Base-by-base conservation (phyloP, 306 rosid genomes). In the Gynostemma pentaphyllum region DNA sequence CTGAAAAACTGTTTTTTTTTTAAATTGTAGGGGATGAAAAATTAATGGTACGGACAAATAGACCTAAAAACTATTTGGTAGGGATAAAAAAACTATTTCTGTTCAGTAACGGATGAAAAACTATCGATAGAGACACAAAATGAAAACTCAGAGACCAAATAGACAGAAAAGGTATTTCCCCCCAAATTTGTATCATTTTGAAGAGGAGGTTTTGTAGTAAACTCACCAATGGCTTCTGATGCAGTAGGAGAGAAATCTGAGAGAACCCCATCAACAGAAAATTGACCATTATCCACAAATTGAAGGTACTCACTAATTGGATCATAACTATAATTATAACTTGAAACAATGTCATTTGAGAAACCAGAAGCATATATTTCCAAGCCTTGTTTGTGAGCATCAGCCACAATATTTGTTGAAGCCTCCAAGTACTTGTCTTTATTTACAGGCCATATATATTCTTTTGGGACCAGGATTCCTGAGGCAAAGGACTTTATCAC, bases 331-430 rank as follows among this genome's bases (percentile, higher is more conserved):
- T 82, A 92, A 65, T 66, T 80, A 64, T 88, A 76, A 57, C 94
- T 84, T 29, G 68, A 4, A 21, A 68, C 7, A 11, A 68, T 0
- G 63, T 92, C 99, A 46, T 88, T 92, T 29, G 94, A 81, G 28
- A 92, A 92, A 74, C 94, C 96, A 64, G 79, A 81, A 64, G 95
- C 99, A 78, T 81, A 78, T 49, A 88, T 82, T 76, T 88, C 95
- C 22, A 94, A 78, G 45, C 99, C 97, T 66, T 41, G 66, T 70
- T 79, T 82, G 72, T 94, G 99, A 26, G 97, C 97, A 71, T 88
- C 90, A 6, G 70, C 50, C 19, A 88, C 97, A 3, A 94, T 79
- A 16, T 70, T 75, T 11, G 94, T 81, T 41, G 85, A 82, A 34
- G 37, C 72, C 2, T 69, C 88, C 74, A 94, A 71, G 45, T 82